These are phyloP conservation scores for Ormosia semicastrata DNA, from an alignment of 306 rosid species.

Conservation along the genomic window DNA sequence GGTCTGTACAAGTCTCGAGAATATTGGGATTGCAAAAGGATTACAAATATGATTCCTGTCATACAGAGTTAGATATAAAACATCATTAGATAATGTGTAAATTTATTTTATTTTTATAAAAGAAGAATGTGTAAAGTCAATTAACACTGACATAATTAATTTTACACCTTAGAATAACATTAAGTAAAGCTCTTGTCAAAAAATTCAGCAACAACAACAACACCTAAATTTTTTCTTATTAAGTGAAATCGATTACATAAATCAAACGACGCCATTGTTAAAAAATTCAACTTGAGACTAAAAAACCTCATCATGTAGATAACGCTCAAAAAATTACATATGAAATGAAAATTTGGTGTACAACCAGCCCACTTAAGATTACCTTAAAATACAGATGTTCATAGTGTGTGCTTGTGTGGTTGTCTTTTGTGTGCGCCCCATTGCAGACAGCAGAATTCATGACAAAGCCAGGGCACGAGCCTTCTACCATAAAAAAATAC, in stretches of 20 bases:
- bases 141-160: no score
- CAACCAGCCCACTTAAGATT: not conserved
- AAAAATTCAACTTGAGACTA: not conserved
- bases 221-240: no score
- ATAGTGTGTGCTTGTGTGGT: no score
- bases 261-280: not conserved
- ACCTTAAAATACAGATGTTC: not conserved
- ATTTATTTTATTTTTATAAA: no score
- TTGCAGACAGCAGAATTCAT: no score
- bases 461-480: no score
- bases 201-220: no score
- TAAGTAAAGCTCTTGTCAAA: not conserved
- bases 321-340: no score
- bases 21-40: constrained; percentile 57
- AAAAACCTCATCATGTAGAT: not conserved
- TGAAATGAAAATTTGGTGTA: not conserved
- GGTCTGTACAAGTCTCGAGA: constrained; percentile 22
- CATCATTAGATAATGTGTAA: not conserved
- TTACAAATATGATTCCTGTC: constrained; percentile 52
- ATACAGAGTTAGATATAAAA: not conserved
- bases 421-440: no score
- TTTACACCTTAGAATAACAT: no score
- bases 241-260: not conserved
- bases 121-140: not conserved
- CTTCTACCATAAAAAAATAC: no score